These are phyloP conservation scores for Penicillium argentinense DNA, from an alignment of 495 filamentous ascomycete species.

Conservation along the genomic window DNA sequence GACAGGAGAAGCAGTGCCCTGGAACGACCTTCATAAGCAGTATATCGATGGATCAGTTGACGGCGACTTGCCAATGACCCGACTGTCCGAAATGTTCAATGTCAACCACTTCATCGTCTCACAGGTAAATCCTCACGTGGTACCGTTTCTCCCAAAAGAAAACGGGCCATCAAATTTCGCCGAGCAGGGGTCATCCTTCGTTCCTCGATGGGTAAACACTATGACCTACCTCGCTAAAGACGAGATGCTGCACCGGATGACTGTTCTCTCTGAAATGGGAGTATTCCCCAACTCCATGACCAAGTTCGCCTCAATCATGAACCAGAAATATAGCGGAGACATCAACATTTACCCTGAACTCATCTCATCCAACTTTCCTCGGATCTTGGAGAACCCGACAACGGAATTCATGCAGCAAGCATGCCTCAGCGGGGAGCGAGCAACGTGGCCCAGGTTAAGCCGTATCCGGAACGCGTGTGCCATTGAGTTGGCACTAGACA, in stretches of 20 bases:
- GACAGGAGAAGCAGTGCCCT: slow-evolving; percentile 73
- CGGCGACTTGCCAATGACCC: slow-evolving; percentile 89
- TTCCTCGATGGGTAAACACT: slow-evolving; percentile 61
- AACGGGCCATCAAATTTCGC: slow-evolving; percentile 50
- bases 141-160: slow-evolving; percentile 79
- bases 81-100: slow-evolving; percentile 93
- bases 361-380: slow-evolving; percentile 68
- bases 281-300: slow-evolving; percentile 78
- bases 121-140: slow-evolving; percentile 92
- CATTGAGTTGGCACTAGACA: slow-evolving; percentile 83
- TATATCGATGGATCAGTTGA: slow-evolving; percentile 96
- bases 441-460: slow-evolving; percentile 86
- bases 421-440: slow-evolving; percentile 73
- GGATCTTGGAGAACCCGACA: slow-evolving; percentile 83
- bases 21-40: slow-evolving; percentile 78
- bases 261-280: slow-evolving; percentile 77
- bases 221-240: slow-evolving; percentile 75
- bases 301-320: slow-evolving; percentile 77
- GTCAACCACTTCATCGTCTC: slow-evolving; percentile 98
- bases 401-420: slow-evolving; percentile 82
- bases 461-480: slow-evolving; percentile 80
- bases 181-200: slow-evolving; percentile 35
- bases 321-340: slow-evolving; percentile 91
- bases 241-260: slow-evolving; percentile 78
- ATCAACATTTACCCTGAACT: slow-evolving; percentile 91